These are phyloP conservation scores for Cyberlindnera misumaiensis DNA, from an alignment of 805 yeast genomes.

Conservation along the genomic window DNA sequence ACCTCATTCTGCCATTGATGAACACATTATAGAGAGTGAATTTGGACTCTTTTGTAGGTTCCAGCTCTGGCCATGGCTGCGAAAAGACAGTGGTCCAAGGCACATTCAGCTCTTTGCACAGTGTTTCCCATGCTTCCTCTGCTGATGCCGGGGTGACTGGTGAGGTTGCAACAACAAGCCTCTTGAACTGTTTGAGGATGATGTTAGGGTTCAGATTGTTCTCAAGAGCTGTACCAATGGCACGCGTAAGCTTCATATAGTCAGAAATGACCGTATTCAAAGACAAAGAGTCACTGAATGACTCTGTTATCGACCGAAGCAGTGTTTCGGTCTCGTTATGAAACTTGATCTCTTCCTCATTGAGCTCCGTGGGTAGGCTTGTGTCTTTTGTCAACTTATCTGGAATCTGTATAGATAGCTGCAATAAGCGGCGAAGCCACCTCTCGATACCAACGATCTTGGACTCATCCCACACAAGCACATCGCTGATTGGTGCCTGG, in stretches of 20 bases:
- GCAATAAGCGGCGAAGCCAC: conserved; percentile 65
- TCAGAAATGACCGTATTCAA: conserved; percentile 86
- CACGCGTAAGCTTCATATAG: conserved; percentile 74
- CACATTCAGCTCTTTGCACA: conserved; percentile 23
- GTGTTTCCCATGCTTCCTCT: conserved; percentile 72
- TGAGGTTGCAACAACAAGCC: conserved; percentile 54
- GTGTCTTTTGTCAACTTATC: conserved; percentile 1
- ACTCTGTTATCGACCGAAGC: conserved; percentile 44
- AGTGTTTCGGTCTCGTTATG: conserved; percentile 51
- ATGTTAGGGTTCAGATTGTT: conserved; percentile 33
- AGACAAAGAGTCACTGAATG: conserved; percentile 53
- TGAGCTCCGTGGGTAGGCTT: conserved; percentile 7
- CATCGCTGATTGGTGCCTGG: conserved; percentile 83
- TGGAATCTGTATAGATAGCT: conserved; percentile 15
- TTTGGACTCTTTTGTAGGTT: conserved; percentile 31
- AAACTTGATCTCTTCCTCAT: conserved; percentile 42
- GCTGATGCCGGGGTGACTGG: conserved; percentile 79
- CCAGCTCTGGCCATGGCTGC: conserved; percentile 59
- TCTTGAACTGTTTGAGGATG: conserved; percentile 41
- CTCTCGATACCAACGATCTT: conserved; percentile 84
- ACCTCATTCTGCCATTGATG: conserved; percentile 66
- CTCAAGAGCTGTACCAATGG: conserved; percentile 34
- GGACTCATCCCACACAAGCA: conserved; percentile 82
- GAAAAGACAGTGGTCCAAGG: conserved; percentile 45
- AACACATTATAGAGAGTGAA: conserved; percentile 47